Conservation (phyloP, 1,284 basidiomycete genomes). For the Butyriboletus appendiculatus region DNA sequence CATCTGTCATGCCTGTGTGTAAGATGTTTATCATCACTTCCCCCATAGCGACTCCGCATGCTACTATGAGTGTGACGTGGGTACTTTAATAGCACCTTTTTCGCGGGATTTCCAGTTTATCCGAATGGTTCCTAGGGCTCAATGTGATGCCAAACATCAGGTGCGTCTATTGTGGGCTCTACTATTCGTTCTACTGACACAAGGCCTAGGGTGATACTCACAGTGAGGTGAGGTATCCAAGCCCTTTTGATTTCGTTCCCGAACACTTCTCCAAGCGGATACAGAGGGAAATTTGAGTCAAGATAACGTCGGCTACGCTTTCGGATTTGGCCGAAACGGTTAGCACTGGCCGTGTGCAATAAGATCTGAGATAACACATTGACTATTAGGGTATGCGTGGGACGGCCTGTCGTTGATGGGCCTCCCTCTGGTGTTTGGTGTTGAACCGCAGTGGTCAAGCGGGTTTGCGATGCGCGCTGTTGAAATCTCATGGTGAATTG, state of each 20-base stretch:
- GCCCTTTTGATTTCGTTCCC: conserved; percentile 29
- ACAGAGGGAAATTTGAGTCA: conserved; percentile 15
- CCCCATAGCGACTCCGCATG: conserved; percentile 20
- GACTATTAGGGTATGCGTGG: conserved; percentile 26
- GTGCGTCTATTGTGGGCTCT: conserved; percentile 12
- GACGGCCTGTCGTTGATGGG: conserved; percentile 26
- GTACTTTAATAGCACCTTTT: conserved; percentile 14
- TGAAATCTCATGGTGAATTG: neutral
- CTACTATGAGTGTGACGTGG: conserved; percentile 26
- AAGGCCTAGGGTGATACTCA: conserved; percentile 27
- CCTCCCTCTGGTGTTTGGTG: conserved; percentile 25
- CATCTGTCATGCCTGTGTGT: conserved; percentile 21
- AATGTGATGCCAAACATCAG: conserved; percentile 27
- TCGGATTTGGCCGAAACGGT: conserved; percentile 31
- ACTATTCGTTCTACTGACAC: neutral
- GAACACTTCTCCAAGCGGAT: conserved; percentile 30
- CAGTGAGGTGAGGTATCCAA: conserved; percentile 24
- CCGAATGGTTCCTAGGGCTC: conserved; percentile 17
- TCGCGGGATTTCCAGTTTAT: neutral
- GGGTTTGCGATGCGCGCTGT: conserved; percentile 17
- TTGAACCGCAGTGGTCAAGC: conserved; percentile 20
- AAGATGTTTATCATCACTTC: neutral
- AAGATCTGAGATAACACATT: neutral
- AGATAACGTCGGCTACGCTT: conserved; percentile 18
- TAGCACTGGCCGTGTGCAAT: neutral